These are phyloP conservation scores for Phytomonas francai DNA, from an alignment of 208 protist genomes.

Conservation along the genomic window DNA sequence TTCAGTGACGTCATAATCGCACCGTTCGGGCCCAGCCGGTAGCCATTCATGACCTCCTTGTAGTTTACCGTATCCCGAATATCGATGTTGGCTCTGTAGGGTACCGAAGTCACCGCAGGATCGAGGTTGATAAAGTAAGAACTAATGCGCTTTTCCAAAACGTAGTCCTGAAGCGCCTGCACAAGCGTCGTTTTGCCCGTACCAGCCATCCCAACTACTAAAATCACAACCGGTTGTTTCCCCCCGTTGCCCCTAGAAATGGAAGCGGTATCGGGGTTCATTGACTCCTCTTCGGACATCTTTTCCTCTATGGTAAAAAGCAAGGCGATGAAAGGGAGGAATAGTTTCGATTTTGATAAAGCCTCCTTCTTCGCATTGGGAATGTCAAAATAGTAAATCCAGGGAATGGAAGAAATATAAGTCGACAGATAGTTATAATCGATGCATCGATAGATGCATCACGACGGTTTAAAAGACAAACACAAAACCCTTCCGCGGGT, in stretches of 20 bases:
- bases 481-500: not conserved
- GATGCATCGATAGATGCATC: not conserved
- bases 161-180: constrained; percentile 93
- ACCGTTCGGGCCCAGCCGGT: constrained; percentile 97
- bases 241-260: not conserved
- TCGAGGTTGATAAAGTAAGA: constrained; percentile 98
- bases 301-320: not conserved
- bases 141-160: constrained; percentile 52
- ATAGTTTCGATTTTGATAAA: not conserved
- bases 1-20: constrained; percentile 99
- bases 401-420: constrained; percentile 5
- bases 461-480: not conserved
- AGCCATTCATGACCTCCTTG: constrained; percentile 97
- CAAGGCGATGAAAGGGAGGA: not conserved
- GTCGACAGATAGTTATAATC: constrained; percentile 3
- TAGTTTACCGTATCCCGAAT: constrained; percentile 99
- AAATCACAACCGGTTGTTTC: constrained; percentile 80
- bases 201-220: constrained; percentile 99
- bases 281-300: not conserved
- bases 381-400: not conserved
- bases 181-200: constrained; percentile 98
- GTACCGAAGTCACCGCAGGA: constrained; percentile 93
- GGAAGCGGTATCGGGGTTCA: not conserved
- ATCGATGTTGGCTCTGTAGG: constrained; percentile 97
- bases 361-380: not conserved